phyloP scores from a whole-genome alignment of 75 land plant genomes.

The Selaginella moellendorffii region DNA sequence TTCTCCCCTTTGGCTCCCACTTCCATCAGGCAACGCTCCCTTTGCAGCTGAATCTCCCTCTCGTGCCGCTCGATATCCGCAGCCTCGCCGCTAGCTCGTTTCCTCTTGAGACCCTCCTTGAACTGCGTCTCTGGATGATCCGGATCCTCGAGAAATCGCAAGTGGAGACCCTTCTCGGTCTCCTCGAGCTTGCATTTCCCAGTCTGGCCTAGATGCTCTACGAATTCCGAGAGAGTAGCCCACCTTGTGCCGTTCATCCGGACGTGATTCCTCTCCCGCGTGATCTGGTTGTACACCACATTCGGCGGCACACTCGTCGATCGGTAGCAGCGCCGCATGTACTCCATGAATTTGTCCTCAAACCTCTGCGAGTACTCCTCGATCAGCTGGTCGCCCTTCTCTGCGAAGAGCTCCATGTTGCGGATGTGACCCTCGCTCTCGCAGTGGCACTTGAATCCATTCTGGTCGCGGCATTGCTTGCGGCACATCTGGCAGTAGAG shows the following conservation, averaged over 20 bases:
- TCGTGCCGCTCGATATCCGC: not conserved
- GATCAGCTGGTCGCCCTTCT: not conserved
- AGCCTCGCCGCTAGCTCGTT: not conserved
- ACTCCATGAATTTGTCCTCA: not conserved
- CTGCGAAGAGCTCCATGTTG: not conserved
- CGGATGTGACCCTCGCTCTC: not conserved
- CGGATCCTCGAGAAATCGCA: not conserved
- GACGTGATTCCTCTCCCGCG: not conserved
- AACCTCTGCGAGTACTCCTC: not conserved
- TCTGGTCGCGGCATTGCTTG: slow-evolving; percentile 2
- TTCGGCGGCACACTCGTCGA: not conserved
- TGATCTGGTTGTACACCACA: not conserved
- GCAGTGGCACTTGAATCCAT: slow-evolving; percentile 9
- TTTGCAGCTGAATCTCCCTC: not conserved
- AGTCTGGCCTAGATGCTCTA: not conserved
- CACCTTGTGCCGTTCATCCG: not conserved
- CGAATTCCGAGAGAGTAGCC: not conserved
- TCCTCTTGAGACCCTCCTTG: slow-evolving; percentile 2
- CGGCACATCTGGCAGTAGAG: slow-evolving; percentile 6
- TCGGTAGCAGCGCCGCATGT: not conserved
- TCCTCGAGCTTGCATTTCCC: slow-evolving; percentile 8
- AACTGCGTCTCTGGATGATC: not conserved
- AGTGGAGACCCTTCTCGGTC: not conserved
- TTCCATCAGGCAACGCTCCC: no score
- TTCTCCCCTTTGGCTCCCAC: no score